A percentile compares a stretch with the other conserved stretches of the same genome.
Conservation (phyloP, 2,329 filamentous ascomycete species). For the Fusarium dlaminii region DNA sequence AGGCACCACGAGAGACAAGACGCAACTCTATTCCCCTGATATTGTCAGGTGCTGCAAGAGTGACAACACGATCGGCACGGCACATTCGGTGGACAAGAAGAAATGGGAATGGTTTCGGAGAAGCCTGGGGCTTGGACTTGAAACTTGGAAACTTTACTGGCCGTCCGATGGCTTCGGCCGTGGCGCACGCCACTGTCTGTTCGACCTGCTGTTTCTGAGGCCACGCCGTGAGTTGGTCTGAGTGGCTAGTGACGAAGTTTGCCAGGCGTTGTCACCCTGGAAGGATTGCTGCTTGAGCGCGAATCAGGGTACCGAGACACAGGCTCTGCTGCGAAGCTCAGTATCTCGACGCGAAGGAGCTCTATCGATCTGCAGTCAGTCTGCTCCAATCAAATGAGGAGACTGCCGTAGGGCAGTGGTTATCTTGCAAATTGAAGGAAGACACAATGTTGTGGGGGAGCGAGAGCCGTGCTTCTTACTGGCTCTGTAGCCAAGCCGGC, state of each 20-base stretch:
- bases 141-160: constrained; percentile 31
- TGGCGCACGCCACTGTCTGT: constrained; percentile 40
- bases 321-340: neutral
- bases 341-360: neutral
- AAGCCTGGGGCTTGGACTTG: neutral
- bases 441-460: constrained; percentile 10
- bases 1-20: constrained; percentile 9
- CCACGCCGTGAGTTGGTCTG: constrained; percentile 24
- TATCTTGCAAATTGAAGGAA: neutral
- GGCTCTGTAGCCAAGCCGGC: constrained; percentile 24
- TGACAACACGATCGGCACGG: neutral
- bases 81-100: neutral
- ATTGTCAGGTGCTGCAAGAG: neutral
- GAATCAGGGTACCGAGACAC: constrained; percentile 3
- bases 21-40: neutral
- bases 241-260: constrained; percentile 4
- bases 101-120: constrained; percentile 17
- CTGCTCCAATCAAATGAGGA: constrained; percentile 6
- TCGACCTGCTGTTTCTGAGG: constrained; percentile 33
- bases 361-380: constrained; percentile 2
- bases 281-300: neutral
- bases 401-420: neutral
- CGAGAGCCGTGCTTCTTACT: constrained; percentile 13
- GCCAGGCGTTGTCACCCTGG: neutral
- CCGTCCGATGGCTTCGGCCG: constrained; percentile 35